Conservation (phyloP, 1,284 basidiomycete species). For the Vanrija humicola region DNA sequence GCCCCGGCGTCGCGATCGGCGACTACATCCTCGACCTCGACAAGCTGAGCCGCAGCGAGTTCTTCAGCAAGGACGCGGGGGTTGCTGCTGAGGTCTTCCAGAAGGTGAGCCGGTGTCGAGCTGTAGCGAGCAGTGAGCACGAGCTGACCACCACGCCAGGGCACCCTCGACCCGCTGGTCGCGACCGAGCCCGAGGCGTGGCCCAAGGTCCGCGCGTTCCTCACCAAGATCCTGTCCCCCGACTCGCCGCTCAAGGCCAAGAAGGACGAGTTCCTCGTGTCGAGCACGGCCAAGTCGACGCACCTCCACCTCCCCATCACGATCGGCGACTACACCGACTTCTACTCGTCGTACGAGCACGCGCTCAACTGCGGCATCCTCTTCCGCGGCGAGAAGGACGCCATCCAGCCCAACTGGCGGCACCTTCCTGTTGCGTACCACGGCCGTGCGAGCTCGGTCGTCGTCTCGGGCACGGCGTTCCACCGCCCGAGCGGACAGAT, state of each 20-base stretch:
- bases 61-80: constrained; percentile 1
- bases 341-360: constrained; percentile 22
- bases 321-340: constrained; percentile 23
- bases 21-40: constrained; percentile 19
- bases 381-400: constrained; percentile 20
- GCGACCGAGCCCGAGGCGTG: constrained; percentile 13
- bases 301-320: constrained; percentile 15
- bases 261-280: constrained; percentile 6
- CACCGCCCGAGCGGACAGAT: constrained; percentile 23
- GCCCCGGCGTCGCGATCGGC: constrained; percentile 18
- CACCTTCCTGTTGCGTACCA: constrained; percentile 28
- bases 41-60: constrained; percentile 5
- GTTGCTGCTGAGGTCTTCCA: constrained; percentile 15
- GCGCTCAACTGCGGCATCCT: constrained; percentile 23
- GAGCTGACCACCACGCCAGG: not conserved
- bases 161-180: constrained; percentile 11
- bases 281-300: constrained; percentile 1
- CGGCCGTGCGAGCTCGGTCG: constrained; percentile 21
- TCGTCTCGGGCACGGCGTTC: constrained; percentile 21
- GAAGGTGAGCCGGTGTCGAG: constrained; percentile 1
- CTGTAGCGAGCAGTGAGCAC: no score
- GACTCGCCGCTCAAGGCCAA: constrained; percentile 9
- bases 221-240: constrained; percentile 7
- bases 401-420: constrained; percentile 25
- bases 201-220: constrained; percentile 10